These are phyloP conservation scores for Typha latifolia DNA, from an alignment of 176 grass and related monocot species.

Conservation along the genomic window DNA sequence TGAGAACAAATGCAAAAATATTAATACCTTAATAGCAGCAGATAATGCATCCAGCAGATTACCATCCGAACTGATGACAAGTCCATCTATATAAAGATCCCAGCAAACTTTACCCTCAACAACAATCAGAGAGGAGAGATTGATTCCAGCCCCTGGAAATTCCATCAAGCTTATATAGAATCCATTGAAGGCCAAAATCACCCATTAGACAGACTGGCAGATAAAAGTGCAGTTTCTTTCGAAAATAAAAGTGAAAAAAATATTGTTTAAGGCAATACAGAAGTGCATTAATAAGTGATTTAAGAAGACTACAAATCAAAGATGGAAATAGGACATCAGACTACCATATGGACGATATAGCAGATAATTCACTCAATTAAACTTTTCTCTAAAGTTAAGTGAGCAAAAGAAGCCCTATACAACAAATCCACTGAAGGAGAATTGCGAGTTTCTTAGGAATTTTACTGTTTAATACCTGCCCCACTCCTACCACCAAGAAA, in stretches of 20 bases:
- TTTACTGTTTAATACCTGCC: slow-evolving; percentile 38
- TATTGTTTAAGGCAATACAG: slow-evolving; percentile 8
- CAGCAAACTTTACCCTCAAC: slow-evolving; percentile 89
- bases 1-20: neutral
- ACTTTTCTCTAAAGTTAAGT: too few relatives aligned
- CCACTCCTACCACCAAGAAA: slow-evolving; percentile 83
- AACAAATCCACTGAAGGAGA: too few relatives aligned
- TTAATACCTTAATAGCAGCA: slow-evolving; percentile 69
- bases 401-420: too few relatives aligned
- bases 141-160: slow-evolving; percentile 70
- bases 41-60: slow-evolving; percentile 84
- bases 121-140: slow-evolving; percentile 70
- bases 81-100: slow-evolving; percentile 76
- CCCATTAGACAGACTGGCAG: neutral
- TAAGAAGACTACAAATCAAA: slow-evolving; percentile 3
- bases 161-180: neutral
- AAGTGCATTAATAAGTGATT: neutral
- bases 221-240: too few relatives aligned
- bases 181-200: neutral
- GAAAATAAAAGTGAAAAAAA: too few relatives aligned
- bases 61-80: slow-evolving; percentile 91
- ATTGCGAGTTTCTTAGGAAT: neutral
- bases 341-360: too few relatives aligned
- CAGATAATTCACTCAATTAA: too few relatives aligned
- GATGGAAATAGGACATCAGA: neutral